These are phyloP conservation scores for Scutellaria minor DNA, from an alignment of 257 asterid species.

Conservation along the genomic window DNA sequence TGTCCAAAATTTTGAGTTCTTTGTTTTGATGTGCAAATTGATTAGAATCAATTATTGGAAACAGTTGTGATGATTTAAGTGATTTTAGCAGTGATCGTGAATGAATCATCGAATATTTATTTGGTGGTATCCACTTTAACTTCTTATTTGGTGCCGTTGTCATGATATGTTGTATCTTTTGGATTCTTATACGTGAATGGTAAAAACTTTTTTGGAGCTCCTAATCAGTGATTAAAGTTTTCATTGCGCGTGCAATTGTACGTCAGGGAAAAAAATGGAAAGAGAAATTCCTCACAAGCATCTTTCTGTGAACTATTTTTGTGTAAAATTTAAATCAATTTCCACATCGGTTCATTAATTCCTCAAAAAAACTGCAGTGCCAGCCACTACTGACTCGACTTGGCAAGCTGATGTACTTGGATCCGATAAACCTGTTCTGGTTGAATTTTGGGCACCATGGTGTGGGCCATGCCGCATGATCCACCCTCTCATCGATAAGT, in stretches of 20 bases:
- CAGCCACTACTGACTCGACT: conserved; percentile 52
- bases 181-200: not conserved
- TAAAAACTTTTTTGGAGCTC: not conserved
- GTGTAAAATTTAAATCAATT: not conserved
- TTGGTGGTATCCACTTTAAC: not conserved
- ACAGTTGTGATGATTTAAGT: not conserved
- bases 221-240: not conserved
- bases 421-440: conserved; percentile 65
- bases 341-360: conserved; percentile 22
- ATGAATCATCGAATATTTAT: not conserved
- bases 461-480: conserved; percentile 98
- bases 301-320: not conserved
- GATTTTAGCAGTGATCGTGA: not conserved
- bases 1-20: not conserved
- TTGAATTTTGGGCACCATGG: conserved; percentile 99
- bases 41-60: not conserved
- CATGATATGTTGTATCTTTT: not conserved
- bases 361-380: conserved; percentile 56
- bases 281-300: not conserved
- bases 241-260: not conserved
- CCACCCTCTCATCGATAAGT: conserved; percentile 79
- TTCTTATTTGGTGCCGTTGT: not conserved
- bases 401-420: conserved; percentile 74
- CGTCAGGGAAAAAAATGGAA: not conserved
- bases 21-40: not conserved